These are phyloP conservation scores for Phytophthora syringae DNA, from an alignment of 352 stramenopile genomes.

Conservation along the genomic window DNA sequence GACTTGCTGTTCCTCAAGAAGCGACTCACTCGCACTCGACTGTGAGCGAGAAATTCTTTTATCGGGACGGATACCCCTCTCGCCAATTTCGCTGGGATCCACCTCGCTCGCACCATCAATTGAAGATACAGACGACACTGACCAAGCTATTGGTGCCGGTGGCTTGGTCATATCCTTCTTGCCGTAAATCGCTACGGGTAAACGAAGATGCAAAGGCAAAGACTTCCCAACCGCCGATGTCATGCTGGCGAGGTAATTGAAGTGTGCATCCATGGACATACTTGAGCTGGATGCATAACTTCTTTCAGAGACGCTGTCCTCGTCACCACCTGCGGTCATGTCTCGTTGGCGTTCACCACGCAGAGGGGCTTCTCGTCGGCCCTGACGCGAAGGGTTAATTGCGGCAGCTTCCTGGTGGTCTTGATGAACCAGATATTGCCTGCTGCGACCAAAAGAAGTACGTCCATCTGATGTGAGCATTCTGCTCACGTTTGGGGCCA, in stretches of 20 bases:
- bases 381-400: constrained; percentile 3
- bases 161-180: constrained; percentile 49
- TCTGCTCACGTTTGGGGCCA: constrained; percentile 42
- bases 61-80: background rate
- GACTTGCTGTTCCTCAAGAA: constrained; percentile 13
- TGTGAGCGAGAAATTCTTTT: constrained; percentile 13
- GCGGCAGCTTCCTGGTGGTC: background rate
- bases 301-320: constrained; percentile 21
- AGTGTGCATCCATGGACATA: constrained; percentile 47
- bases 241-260: constrained; percentile 63
- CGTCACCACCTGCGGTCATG: background rate
- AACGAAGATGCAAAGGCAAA: constrained; percentile 52
- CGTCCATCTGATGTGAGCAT: constrained; percentile 29
- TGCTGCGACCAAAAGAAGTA: constrained; percentile 25
- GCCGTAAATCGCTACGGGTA: constrained; percentile 41
- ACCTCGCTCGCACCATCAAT: constrained; percentile 11
- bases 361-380: background rate
- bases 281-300: constrained; percentile 57
- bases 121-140: constrained; percentile 36
- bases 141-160: constrained; percentile 41
- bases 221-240: constrained; percentile 44
- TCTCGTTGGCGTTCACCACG: background rate
- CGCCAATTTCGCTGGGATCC: constrained; percentile 5
- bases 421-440: constrained; percentile 13
- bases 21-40: constrained; percentile 23